Base-by-base conservation (phyloP, 208 protist species). In the Trypanosoma congolense region DNA sequence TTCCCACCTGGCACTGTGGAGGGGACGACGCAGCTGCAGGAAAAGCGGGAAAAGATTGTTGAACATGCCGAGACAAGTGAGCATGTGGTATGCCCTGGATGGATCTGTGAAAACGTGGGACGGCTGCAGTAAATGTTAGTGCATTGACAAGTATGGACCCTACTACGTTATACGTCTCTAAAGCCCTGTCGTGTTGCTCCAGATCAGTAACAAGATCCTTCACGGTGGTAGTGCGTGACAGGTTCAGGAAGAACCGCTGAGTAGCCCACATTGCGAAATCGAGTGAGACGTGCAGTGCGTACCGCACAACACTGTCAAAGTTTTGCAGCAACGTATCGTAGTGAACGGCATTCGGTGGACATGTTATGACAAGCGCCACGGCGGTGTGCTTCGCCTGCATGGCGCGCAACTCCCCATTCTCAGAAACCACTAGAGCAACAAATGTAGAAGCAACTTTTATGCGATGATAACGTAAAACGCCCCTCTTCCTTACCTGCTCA, bases 231-330 rank as follows among this genome's bases (percentile, higher is more conserved):
- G 62, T 25, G 47, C 35, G 58, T 4, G 69, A 69, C 36, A 78
- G 44, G 19, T 68, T 46, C 5, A 45, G 33, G 42, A 90, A 93
- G 57, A 86, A 88, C 21, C 65, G 69, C 47, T 79, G 70, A 49
- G 80, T 75, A 0, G 73, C 79, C 56, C 61, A 58, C 59, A 90
- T 87, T 28, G 65, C 80, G 60, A 90, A 93, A 47, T 67, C 64
- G 16, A 83, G 61, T 3, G 71, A 64, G 25, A 72, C 61, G 41
- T 90, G 67, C 66, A 88, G 53, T 52, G 81, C 55, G 26, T 69
- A 62, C 24, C 78, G 79, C 35, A 88, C 46, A 4, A 90, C 55
- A 47, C 28, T 54, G 38, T 77, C 66, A 36, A 81, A 63, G 62
- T 89, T 81, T 28, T 79, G 31, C 4, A 87, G 61, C 5, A 93